Evolutionary conservation across 2,329 filamentous ascomycete species (phyloP), one percentile per base, ranked within the genome.

Genomic region (Stagonosporopsis chrysanthemi): DNA sequence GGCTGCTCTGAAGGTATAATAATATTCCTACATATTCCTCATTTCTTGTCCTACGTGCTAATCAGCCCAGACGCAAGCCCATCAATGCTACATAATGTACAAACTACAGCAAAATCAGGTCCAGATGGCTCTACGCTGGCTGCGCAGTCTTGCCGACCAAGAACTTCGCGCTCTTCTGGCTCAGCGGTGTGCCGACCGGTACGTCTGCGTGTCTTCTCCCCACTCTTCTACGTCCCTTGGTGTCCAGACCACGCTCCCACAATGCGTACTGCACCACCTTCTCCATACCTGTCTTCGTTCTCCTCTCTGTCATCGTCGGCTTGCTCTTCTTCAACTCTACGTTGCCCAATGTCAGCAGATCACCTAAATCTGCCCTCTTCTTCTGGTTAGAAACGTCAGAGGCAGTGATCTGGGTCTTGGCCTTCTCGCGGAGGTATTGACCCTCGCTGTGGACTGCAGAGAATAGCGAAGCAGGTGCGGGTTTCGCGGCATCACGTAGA

Each of bases 261-360:
- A 94, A 80, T 76, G 91, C 89, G 69, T 87, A 80, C 74, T 90
- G 84, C 69, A 94, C 91, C 46, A 92, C 76, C 85, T 95, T 95
- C 86, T 89, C 90, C 68, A 90, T 82, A 26, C 92, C 92, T 39
- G 90, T 74, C 45, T 85, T 82, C 66, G 84, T 86, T 77, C 94
- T 90, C 74, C 86, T 87, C 74, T 94, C 85, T 31, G 90, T 86
- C 9, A 86, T 84, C 7, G 87, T 92, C 58, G 91, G 80, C 67
- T 88, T 87, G 63, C 83, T 83, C 24, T 77, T 74, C 65, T 85
- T 84, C 22, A 97, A 79, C 65, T 83, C 83, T 40, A 97, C 88
- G 71, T 97, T 97, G 31, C 67, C 64, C 15, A 71, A 39, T 3
- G 53, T 62, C 39, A 73, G 58, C n/a, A 73, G 61, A 28, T 70